Conservation (phyloP, 148 eudicot species). For the Nepenthes gracilis region DNA sequence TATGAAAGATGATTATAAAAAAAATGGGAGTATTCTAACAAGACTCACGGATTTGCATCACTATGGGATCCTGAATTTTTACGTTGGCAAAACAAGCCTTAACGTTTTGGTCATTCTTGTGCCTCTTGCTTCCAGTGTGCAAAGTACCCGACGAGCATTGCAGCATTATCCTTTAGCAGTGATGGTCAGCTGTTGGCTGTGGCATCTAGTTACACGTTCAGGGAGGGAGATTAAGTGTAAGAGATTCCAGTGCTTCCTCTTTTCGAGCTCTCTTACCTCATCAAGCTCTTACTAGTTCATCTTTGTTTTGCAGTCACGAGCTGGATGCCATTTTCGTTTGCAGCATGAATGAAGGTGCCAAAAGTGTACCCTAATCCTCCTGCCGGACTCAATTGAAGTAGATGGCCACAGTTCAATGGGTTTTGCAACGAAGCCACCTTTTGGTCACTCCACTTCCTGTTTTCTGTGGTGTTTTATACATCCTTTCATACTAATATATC, state of each 20-base stretch:
- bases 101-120: background rate
- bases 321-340: constrained; percentile 81
- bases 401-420: no score
- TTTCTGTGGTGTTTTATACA: no score
- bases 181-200: constrained; percentile 81
- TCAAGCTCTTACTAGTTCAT: background rate
- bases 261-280: background rate
- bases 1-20: no score
- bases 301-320: constrained; percentile 62
- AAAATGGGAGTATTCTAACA: background rate
- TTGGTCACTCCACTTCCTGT: no score
- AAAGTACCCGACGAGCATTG: constrained; percentile 79
- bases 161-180: constrained; percentile 84
- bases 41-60: no score
- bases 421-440: no score
- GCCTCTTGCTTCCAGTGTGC: constrained; percentile 41
- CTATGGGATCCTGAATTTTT: background rate
- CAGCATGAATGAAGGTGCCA: constrained; percentile 84
- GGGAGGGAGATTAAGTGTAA: constrained; percentile 81
- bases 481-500: no score
- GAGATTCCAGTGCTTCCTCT: background rate
- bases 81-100: background rate
- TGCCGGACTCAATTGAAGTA: constrained; percentile 17
- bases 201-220: constrained; percentile 88
- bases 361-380: constrained; percentile 62